Base-by-base conservation (phyloP, 108 stramenopile species). In the Parmales sp. region DNA sequence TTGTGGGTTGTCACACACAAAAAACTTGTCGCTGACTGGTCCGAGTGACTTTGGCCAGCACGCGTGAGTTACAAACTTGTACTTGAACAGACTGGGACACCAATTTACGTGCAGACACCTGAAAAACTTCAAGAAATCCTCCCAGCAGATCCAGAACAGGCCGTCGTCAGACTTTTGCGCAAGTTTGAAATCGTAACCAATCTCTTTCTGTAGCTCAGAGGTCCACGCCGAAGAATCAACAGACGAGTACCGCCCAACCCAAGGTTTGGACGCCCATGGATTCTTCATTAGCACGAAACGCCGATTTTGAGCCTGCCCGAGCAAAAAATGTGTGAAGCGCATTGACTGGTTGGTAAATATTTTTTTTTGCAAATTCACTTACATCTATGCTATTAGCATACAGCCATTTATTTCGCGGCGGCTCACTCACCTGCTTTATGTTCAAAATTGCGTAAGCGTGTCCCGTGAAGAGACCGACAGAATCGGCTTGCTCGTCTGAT, bases 371-470 rank as follows among this genome's bases (percentile, higher is more conserved):
- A n/a, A n/a, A n/a, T n/a, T n/a, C n/a, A n/a, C n/a, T n/a, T n/a
- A n/a, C n/a, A n/a, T n/a, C n/a, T n/a, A n/a, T n/a, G n/a, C n/a
- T n/a, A n/a, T n/a, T n/a, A n/a, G n/a, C n/a, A n/a, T n/a, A n/a
- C n/a, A n/a, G n/a, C n/a, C n/a, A n/a, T n/a, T n/a, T 20, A 7
- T 25, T 64, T 7, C 71, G 72, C 11, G 64, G n/a, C n/a, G n/a
- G n/a, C n/a, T n/a, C n/a, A n/a, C n/a, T 54, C 5, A 88, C 74
- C 68, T 91, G 75, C 34, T 81, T 50, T 1, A 91, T 90, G 39
- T 71, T 67, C 20, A 96, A 71, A 0, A 94, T 88, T 1, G 93
- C 95, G 74, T 96, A 96, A 9, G 95, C 95, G 72, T 96, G 95
- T 6, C 78, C 78, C 13, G 89, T 86, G 26, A 93, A 85, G 16